Evolutionary conservation across 768 basidiomycete genomes (phyloP), one percentile per base, ranked within the genome.

Genomic region (Sutorius australiensis): DNA sequence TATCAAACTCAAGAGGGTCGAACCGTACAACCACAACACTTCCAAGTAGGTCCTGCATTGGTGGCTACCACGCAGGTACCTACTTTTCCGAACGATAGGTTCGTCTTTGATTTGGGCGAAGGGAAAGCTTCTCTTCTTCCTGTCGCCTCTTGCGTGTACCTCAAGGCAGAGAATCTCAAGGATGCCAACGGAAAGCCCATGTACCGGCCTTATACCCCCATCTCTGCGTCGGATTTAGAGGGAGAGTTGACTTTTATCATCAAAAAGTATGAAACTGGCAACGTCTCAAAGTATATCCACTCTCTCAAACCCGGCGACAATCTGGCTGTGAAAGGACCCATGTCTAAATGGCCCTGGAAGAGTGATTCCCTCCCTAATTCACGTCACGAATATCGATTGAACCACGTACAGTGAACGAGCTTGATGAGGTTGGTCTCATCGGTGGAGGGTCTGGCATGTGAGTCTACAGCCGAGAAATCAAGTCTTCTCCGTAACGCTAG

Each of bases 11-110:
- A 88, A 88, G 69, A 82, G 83, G 64, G 69, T 92, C 54, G 73
- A 84, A 54, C 86, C 86, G 0, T 97, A 95, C 78, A 98, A 97
- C 80, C 88, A 98, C 80, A 97, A 98, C 73, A 88, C 92, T 13
- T 77, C 90, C 31, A 82, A 80, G 83, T 93, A 58, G 51, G 78
- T 69, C 47, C 21, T 36, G 21, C 14, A 27, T 27, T 24, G n/a
- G 42, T 13, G 6, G 14, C 17, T 14, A 27, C n/a, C 17, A 24
- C 32, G 12, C 43, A 21, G 5, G 13, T 36, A 34, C 50, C 53
- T 10, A 58, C 43, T 5, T 14, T 17, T 41, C 30, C 24, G 5
- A 45, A 54, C 19, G 4, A 46, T 53, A 90, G 88, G 60, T 93
- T 88, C 67, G 73, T 84, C 43, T 93, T 95, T 65, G 85, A 84